A percentile compares a stretch with the other conserved stretches of the same genome.
phyloP scores from a whole-genome alignment of 192 early-diverging fungal genomes.

The Fimicolochytrium jonesii region DNA sequence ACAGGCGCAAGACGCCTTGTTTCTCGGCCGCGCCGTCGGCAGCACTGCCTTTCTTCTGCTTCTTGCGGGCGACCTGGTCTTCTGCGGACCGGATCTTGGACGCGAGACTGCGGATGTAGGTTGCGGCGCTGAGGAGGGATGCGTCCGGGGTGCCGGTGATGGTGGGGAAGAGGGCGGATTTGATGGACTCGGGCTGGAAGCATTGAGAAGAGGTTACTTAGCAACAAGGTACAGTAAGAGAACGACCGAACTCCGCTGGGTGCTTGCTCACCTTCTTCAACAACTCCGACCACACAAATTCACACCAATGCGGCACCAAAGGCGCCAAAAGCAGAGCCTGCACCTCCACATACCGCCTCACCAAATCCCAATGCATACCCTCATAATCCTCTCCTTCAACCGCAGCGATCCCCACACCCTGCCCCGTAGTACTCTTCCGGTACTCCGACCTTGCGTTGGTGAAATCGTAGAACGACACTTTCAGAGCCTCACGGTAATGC shows the following conservation, averaged over 20 bases:
- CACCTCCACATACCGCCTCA: slow-evolving; percentile 75
- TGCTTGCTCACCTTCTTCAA: slow-evolving; percentile 58
- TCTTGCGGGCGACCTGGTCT: slow-evolving; percentile 62
- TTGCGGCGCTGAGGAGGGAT: slow-evolving; percentile 63
- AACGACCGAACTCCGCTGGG: not conserved
- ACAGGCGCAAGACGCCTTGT: slow-evolving; percentile 59
- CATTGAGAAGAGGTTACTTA: not conserved
- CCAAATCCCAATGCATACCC: slow-evolving; percentile 85
- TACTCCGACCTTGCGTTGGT: slow-evolving; percentile 84
- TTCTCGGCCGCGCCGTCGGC: slow-evolving; percentile 61
- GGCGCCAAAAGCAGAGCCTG: slow-evolving; percentile 84
- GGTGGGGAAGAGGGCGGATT: slow-evolving; percentile 65
- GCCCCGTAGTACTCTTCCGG: slow-evolving; percentile 63
- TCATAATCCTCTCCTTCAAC: slow-evolving; percentile 36
- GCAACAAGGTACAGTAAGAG: not conserved
- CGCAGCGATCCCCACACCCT: slow-evolving; percentile 17
- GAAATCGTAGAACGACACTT: slow-evolving; percentile 87
- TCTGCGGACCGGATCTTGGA: slow-evolving; percentile 79
- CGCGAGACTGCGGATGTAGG: slow-evolving; percentile 74
- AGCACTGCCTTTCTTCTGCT: slow-evolving; percentile 58
- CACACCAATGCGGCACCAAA: slow-evolving; percentile 91
- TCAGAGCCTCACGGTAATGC: slow-evolving; percentile 88
- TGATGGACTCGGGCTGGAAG: slow-evolving; percentile 50
- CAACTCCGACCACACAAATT: slow-evolving; percentile 80
- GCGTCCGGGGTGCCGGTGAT: slow-evolving; percentile 60